Conservation (phyloP, 192 early-diverging fungal species). For the Mortierella claussenii region DNA sequence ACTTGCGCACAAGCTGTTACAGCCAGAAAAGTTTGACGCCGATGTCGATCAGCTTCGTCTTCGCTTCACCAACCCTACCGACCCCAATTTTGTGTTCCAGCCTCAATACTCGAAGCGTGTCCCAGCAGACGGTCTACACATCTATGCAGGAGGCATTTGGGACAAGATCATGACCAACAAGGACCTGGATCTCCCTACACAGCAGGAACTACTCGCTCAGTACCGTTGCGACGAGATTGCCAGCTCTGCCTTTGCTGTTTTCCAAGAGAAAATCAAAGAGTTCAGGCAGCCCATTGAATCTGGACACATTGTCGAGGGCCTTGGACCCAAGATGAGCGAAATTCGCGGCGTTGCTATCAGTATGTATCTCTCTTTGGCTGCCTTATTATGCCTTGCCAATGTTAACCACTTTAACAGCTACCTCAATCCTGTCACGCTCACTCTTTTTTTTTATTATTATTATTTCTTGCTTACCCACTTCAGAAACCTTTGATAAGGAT, state of each 20-base stretch:
- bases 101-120: slow-evolving; percentile 89
- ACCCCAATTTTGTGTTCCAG: slow-evolving; percentile 86
- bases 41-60: slow-evolving; percentile 71
- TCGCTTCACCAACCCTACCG: slow-evolving; percentile 75
- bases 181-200: slow-evolving; percentile 97
- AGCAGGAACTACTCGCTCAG: slow-evolving; percentile 97
- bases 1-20: slow-evolving; percentile 91
- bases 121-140: slow-evolving; percentile 94
- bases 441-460: neutral
- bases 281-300: slow-evolving; percentile 78
- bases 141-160: slow-evolving; percentile 95
- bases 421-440: no score
- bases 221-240: slow-evolving; percentile 99
- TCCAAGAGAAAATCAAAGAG: slow-evolving; percentile 69
- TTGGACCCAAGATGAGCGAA: slow-evolving; percentile 74
- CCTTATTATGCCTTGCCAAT: no score
- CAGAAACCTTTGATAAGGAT: slow-evolving; percentile 85
- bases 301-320: slow-evolving; percentile 79
- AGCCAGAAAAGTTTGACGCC: slow-evolving; percentile 85
- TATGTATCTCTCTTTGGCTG: slow-evolving; percentile 15
- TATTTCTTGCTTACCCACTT: neutral
- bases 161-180: slow-evolving; percentile 95
- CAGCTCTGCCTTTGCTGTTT: slow-evolving; percentile 74
- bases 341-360: slow-evolving; percentile 68
- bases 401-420: no score